A percentile compares a stretch with the other conserved stretches of the same genome.
These are phyloP conservation scores for Grigorovia transvaalensis DNA, from an alignment of 805 yeast genomes.

Conservation along the genomic window DNA sequence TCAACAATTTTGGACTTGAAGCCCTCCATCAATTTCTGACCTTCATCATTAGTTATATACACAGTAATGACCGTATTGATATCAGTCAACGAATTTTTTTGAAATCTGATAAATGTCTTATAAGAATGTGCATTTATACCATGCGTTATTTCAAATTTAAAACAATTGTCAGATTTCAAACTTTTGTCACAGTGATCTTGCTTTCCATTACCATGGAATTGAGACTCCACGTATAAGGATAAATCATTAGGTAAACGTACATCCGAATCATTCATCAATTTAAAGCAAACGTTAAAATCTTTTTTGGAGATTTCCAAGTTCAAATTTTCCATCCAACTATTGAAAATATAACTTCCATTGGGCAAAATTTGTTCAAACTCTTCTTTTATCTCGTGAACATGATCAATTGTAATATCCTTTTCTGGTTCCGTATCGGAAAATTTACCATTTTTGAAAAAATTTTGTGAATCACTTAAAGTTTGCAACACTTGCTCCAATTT, in stretches of 20 bases:
- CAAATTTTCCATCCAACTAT: neutral
- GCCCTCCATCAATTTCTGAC: neutral
- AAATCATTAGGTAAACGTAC: neutral
- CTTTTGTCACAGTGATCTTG: neutral
- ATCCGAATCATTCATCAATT: slow-evolving; percentile 1
- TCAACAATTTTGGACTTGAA: neutral
- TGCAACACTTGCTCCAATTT: slow-evolving; percentile 2
- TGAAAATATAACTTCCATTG: neutral
- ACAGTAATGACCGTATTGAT: neutral
- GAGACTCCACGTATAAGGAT: neutral
- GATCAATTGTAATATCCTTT: neutral
- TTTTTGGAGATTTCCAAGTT: neutral
- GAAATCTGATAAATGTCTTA: slow-evolving; percentile 1
- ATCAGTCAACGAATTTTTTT: neutral
- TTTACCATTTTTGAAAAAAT: neutral
- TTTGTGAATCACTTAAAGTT: neutral
- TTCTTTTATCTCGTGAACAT: neutral
- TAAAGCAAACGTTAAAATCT: slow-evolving; percentile 4
- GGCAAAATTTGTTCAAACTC: neutral
- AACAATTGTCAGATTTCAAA: neutral
- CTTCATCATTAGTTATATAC: neutral
- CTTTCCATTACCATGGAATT: neutral
- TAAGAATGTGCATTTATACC: slow-evolving; percentile 1
- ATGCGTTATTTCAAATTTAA: neutral
- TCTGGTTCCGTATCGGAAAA: neutral